Percentiles rank a stretch among this genome's conserved stretches.
Conservation (phyloP, 1,284 basidiomycete genomes). For the Schizophyllum amplum region DNA sequence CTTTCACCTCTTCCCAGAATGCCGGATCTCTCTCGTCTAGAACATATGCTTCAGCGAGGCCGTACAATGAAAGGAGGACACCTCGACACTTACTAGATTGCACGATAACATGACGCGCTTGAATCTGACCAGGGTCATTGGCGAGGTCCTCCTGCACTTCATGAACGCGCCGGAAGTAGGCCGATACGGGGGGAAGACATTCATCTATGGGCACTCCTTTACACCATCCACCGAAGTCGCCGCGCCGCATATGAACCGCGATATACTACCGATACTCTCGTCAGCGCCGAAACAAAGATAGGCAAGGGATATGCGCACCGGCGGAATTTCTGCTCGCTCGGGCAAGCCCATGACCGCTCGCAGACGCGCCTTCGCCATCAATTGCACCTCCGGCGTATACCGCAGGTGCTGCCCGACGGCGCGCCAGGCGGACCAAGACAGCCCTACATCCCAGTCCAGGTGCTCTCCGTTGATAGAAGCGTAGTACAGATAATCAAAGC, state of each 20-base stretch:
- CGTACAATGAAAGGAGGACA: constrained; percentile 3
- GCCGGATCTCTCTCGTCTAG: constrained; percentile 31
- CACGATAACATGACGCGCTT: constrained; percentile 25
- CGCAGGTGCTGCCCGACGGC: constrained; percentile 33
- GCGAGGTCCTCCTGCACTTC: constrained; percentile 27
- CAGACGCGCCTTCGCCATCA: constrained; percentile 20
- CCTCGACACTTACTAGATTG: constrained; percentile 21
- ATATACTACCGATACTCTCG: constrained; percentile 26
- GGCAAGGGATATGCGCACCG: not conserved
- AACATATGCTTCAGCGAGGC: constrained; percentile 9
- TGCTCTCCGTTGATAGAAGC: constrained; percentile 19
- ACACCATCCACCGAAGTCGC: constrained; percentile 34
- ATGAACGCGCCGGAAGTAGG: constrained; percentile 28
- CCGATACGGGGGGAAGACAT: constrained; percentile 34
- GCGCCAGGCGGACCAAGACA: constrained; percentile 36
- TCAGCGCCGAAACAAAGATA: not conserved
- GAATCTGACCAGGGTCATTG: constrained; percentile 18
- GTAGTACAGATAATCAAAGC: constrained; percentile 35
- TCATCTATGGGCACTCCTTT: constrained; percentile 8
- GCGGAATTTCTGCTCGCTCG: not conserved
- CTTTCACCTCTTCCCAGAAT: constrained; percentile 31
- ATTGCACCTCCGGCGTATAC: constrained; percentile 25
- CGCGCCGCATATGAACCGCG: constrained; percentile 38
- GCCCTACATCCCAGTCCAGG: constrained; percentile 22
- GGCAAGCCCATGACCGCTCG: constrained; percentile 1